A percentile compares a stretch with the other conserved stretches of the same genome.
Evolutionary conservation across 2,329 filamentous ascomycete species (phyloP).

Genomic region (Teratosphaeria gauchensis): DNA sequence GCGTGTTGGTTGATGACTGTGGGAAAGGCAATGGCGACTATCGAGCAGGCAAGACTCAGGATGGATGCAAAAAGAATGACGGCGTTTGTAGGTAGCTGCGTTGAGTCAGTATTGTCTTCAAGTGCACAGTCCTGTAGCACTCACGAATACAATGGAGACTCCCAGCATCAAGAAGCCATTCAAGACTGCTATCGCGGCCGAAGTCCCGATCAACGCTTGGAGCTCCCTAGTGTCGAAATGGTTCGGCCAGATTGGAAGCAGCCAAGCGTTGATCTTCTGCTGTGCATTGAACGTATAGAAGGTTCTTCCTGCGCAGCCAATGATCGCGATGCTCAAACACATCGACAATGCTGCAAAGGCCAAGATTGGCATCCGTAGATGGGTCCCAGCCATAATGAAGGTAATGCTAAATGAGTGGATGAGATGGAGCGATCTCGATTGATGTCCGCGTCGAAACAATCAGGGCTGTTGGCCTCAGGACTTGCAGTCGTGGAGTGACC

Average conservation of each 20-base stretch:
- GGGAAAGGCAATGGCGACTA: slow-evolving; percentile 32
- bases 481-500: neutral
- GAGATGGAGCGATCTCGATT: neutral
- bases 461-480: neutral
- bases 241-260: slow-evolving; percentile 38
- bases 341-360: slow-evolving; percentile 21
- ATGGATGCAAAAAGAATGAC: slow-evolving; percentile 27
- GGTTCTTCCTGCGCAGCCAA: slow-evolving; percentile 35
- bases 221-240: slow-evolving; percentile 39
- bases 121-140: neutral
- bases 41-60: slow-evolving; percentile 29
- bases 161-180: slow-evolving; percentile 27
- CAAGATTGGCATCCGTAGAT: slow-evolving; percentile 16
- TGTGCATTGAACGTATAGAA: slow-evolving; percentile 35
- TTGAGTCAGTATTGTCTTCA: slow-evolving; percentile 6
- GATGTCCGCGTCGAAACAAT: neutral
- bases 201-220: slow-evolving; percentile 31
- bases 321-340: slow-evolving; percentile 31
- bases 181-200: slow-evolving; percentile 29
- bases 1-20: slow-evolving; percentile 20
- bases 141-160: slow-evolving; percentile 21
- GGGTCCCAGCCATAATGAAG: slow-evolving; percentile 5
- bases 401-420: neutral
- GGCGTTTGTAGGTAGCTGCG: slow-evolving; percentile 30
- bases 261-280: slow-evolving; percentile 36